These are phyloP conservation scores for Clitopilus hobsonii DNA, from an alignment of 768 basidiomycete genomes.

Conservation along the genomic window DNA sequence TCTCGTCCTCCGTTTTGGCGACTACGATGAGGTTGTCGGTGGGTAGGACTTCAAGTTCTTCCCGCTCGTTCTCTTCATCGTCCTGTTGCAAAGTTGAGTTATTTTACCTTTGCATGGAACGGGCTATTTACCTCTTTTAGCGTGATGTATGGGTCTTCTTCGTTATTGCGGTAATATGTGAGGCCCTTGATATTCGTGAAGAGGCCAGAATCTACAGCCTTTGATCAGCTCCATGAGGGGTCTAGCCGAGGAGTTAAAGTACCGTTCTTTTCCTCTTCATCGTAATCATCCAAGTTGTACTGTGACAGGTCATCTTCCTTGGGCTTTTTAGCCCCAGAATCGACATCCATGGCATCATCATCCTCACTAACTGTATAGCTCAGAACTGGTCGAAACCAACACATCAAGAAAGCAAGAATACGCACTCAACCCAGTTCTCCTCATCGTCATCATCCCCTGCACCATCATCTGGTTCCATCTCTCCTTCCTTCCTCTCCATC, in stretches of 20 bases:
- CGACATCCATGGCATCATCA: slow-evolving; percentile 61
- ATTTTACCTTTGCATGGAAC: too few relatives aligned
- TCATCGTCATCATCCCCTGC: slow-evolving; percentile 46
- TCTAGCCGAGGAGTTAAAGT: slow-evolving; percentile 7
- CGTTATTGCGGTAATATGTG: slow-evolving; percentile 85
- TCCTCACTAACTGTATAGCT: slow-evolving; percentile 25
- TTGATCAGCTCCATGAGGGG: slow-evolving; percentile 4
- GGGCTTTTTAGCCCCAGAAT: slow-evolving; percentile 30
- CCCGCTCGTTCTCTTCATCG: slow-evolving; percentile 69
- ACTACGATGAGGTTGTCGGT: slow-evolving; percentile 90
- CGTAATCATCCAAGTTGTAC: slow-evolving; percentile 91
- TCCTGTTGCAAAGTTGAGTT: too few relatives aligned
- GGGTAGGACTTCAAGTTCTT: slow-evolving; percentile 84
- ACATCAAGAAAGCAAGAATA: slow-evolving; percentile 17
- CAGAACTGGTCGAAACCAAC: slow-evolving; percentile 10
- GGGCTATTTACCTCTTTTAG: slow-evolving; percentile 76
- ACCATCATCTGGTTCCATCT: slow-evolving; percentile 58
- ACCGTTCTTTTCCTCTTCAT: slow-evolving; percentile 59
- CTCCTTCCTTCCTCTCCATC: slow-evolving; percentile 66
- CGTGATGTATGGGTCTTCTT: slow-evolving; percentile 96
- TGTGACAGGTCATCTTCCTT: slow-evolving; percentile 68
- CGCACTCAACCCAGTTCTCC: slow-evolving; percentile 87
- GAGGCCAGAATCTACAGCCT: slow-evolving; percentile 54
- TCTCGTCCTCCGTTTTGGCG: slow-evolving; percentile 95
- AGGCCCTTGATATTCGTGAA: slow-evolving; percentile 97